Base-by-base conservation (phyloP, 495 filamentous ascomycete genomes). In the Trichoderma orchidacearum region DNA sequence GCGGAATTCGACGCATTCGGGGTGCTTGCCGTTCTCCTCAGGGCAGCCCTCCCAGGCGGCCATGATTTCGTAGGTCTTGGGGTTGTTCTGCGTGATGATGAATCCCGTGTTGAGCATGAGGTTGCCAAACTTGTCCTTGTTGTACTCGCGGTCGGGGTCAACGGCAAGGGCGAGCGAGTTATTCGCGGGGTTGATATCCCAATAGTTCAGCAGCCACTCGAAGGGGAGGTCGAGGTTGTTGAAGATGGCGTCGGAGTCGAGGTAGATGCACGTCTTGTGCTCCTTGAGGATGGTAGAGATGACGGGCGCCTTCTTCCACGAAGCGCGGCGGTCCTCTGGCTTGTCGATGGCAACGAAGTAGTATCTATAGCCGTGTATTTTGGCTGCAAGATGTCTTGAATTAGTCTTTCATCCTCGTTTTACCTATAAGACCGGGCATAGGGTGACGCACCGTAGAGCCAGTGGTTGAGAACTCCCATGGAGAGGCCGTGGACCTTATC, bases 201-300 rank as follows among this genome's bases (percentile, higher is more conserved):
- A 80, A 65, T 76, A 74, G 64, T 78, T 79, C 17, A 80, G 62
- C 28, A 80, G 68, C 75, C 76, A 80, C 60, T 80, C 77, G 29
- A 79, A 58, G 6, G 77, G 75, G 6, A 80, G 58, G 41, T 80
- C 70, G 35, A 70, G 74, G 53, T 72, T 65, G 32, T 67, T 62
- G 57, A 77, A 72, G 58, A 79, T 68, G 61, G 68, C 70, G 56
- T 80, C 77, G 52, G 70, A 70, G 60, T 80, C 77, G 34, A 78
- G 56, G 69, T 75, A 77, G 54, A 79, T 66, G 31, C 79, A 72
- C 11, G 74, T 68, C 45, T 75, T 68, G 56, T 74, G 76, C n/a
- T 69, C 50, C 51, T 70, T 64, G 35, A 78, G 66, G 1, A 70
- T 62, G 53, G 76, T 66, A 48, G 64, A 63, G 50, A 77, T 75